phyloP scores from a whole-genome alignment of 768 basidiomycete species.

The Mycena floridula region DNA sequence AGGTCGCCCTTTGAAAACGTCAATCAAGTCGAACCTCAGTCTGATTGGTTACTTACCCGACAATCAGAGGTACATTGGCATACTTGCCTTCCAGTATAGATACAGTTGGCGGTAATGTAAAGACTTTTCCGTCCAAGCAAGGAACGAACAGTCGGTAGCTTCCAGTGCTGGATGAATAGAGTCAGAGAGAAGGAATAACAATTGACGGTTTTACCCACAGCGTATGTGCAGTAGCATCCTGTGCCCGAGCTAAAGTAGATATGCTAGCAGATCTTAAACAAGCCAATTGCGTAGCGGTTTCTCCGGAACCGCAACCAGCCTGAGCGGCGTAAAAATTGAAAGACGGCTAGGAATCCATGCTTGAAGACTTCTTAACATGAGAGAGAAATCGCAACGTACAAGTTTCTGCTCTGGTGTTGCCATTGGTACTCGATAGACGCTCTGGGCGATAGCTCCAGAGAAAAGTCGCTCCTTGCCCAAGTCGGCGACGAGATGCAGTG shows the following conservation, averaged over 20 bases:
- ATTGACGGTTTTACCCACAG: no score
- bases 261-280: constrained; percentile 47
- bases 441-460: constrained; percentile 54
- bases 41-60: constrained; percentile 37
- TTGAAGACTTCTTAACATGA: no score
- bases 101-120: constrained; percentile 45
- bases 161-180: no score
- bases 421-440: constrained; percentile 47
- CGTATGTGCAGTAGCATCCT: constrained; percentile 39
- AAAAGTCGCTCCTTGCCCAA: no score
- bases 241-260: constrained; percentile 46
- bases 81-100: constrained; percentile 40
- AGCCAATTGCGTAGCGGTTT: constrained; percentile 27
- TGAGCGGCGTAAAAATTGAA: constrained; percentile 45
- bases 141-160: constrained; percentile 46
- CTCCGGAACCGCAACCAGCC: constrained; percentile 42
- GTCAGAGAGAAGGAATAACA: no score
- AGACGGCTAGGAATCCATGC: constrained; percentile 34
- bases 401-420: constrained; percentile 45
- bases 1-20: constrained; percentile 36
- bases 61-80: constrained; percentile 47
- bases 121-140: constrained; percentile 46
- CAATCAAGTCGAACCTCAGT: background rate
- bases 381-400: constrained; percentile 22
- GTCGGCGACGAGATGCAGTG: no score